These are phyloP conservation scores for Magnusiomyces magnusii DNA, from an alignment of 1,139 yeast species.

Conservation along the genomic window DNA sequence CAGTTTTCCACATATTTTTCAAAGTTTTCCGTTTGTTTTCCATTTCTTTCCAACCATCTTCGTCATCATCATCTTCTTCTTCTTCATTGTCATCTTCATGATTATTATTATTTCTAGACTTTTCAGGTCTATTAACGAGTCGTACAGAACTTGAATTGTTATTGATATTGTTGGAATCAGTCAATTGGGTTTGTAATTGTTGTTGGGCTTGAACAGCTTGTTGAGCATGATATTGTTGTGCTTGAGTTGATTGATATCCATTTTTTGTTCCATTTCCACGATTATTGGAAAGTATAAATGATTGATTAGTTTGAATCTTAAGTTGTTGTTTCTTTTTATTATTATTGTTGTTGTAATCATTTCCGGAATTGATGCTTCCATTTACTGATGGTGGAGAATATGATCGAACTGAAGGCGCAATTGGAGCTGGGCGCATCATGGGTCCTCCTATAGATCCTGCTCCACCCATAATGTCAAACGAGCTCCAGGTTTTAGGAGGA, in stretches of 20 bases:
- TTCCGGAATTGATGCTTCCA: background rate
- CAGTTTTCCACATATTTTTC: conserved; percentile 13
- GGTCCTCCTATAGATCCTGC: background rate
- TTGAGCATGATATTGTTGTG: conserved; percentile 1
- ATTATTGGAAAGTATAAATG: background rate
- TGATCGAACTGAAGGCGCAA: conserved; percentile 25
- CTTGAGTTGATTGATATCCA: background rate
- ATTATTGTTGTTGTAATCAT: background rate
- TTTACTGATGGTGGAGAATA: conserved; percentile 20
- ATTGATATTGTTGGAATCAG: background rate
- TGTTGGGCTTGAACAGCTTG: background rate
- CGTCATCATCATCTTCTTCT: conserved; percentile 17
- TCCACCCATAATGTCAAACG: background rate
- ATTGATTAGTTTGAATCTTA: background rate
- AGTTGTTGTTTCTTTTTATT: background rate
- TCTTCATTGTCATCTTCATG: conserved; percentile 6
- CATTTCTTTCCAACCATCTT: conserved; percentile 17
- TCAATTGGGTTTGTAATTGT: conserved; percentile 11
- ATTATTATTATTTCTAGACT: background rate
- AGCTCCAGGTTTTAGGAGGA: background rate
- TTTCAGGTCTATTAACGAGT: background rate
- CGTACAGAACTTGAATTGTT: background rate
- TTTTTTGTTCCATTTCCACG: background rate
- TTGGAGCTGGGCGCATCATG: conserved; percentile 2
- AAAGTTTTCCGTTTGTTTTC: conserved; percentile 11